Conservation (phyloP, 768 basidiomycete genomes). For the Cystofilobasidium macerans region DNA sequence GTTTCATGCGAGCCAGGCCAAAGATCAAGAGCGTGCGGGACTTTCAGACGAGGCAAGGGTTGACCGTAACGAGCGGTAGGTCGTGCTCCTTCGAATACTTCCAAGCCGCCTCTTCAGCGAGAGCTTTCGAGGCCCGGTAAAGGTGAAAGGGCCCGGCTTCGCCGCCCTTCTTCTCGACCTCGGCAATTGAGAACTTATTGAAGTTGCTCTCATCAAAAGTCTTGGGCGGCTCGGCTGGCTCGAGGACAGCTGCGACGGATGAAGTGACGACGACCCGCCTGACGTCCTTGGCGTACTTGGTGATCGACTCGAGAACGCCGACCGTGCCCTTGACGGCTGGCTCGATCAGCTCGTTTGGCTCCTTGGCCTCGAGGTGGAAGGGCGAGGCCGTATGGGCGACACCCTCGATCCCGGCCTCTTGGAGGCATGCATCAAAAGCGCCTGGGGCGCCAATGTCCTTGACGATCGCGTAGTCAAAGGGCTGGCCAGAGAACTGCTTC, state of each 20-base stretch:
- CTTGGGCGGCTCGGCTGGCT: conserved; percentile 31
- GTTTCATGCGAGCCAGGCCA: neutral
- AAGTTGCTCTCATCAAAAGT: conserved; percentile 44
- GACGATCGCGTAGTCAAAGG: conserved; percentile 58
- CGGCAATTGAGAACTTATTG: conserved; percentile 48
- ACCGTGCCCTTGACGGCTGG: conserved; percentile 66
- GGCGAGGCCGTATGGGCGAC: conserved; percentile 39
- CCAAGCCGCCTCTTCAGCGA: conserved; percentile 58
- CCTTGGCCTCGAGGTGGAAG: conserved; percentile 30
- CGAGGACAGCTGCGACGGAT: conserved; percentile 44
- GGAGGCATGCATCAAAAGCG: conserved; percentile 71
- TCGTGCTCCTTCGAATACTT: conserved; percentile 34
- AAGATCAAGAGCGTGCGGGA: neutral
- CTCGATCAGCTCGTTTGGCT: conserved; percentile 44
- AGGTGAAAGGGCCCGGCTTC: conserved; percentile 41
- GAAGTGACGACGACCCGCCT: conserved; percentile 58
- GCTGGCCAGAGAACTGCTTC: conserved; percentile 46
- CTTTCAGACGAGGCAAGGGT: no score
- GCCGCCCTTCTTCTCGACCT: conserved; percentile 44
- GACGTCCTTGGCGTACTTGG: conserved; percentile 38
- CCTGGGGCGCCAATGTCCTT: conserved; percentile 53
- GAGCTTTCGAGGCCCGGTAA: conserved; percentile 43
- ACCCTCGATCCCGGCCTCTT: conserved; percentile 63
- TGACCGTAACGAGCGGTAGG: conserved; percentile 30
- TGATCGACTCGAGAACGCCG: conserved; percentile 43